phyloP scores from a whole-genome alignment of 1,284 basidiomycete genomes.

The Ceratobasidium sp. region DNA sequence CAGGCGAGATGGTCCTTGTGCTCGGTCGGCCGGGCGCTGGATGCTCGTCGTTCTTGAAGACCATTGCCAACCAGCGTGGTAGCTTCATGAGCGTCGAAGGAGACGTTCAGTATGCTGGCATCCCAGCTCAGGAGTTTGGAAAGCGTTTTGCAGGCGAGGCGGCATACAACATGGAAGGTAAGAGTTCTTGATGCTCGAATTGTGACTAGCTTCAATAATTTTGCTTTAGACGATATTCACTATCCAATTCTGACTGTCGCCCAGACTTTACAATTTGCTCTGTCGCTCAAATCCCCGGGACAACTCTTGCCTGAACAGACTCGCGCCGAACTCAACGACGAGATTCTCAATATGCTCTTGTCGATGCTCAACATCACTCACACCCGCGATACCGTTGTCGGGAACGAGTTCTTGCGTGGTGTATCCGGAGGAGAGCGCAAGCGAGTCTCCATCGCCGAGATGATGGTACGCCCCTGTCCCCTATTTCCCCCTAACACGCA shows the following conservation, averaged over 20 bases:
- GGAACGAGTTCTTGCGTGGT: conserved; percentile 69
- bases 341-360: conserved; percentile 67
- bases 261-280: conserved; percentile 68
- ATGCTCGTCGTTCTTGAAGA: conserved; percentile 70
- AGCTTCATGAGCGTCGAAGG: conserved; percentile 63
- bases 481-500: conserved; percentile 21
- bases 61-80: conserved; percentile 68
- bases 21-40: conserved; percentile 69
- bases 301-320: conserved; percentile 63
- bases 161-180: conserved; percentile 64
- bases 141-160: conserved; percentile 67
- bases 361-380: conserved; percentile 73
- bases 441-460: conserved; percentile 73
- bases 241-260: conserved; percentile 72
- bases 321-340: conserved; percentile 63
- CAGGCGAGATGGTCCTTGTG: conserved; percentile 71
- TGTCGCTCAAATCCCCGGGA: conserved; percentile 66
- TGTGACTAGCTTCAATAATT: conserved; percentile 44
- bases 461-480: conserved; percentile 62
- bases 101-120: conserved; percentile 70
- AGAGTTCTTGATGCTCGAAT: conserved; percentile 50
- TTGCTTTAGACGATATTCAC: conserved; percentile 65
- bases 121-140: conserved; percentile 65
- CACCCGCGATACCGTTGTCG: conserved; percentile 69
- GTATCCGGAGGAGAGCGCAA: conserved; percentile 73